Evolutionary conservation across 2,329 filamentous ascomycete genomes (phyloP).

Genomic region (Aspergillus piperis): DNA sequence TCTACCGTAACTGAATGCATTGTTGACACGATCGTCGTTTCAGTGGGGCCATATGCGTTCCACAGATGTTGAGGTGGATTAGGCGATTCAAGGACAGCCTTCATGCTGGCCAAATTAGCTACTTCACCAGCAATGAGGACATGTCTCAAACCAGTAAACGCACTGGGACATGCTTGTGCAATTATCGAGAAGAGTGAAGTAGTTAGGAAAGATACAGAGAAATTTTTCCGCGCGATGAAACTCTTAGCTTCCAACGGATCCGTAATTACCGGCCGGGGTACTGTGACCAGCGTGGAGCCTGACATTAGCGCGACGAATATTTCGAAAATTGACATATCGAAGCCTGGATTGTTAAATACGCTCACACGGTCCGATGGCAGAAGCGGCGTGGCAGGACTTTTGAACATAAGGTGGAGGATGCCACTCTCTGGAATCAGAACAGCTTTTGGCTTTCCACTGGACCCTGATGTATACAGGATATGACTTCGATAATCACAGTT

Average conservation of each 20-base stretch:
- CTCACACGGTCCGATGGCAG: constrained; percentile 16
- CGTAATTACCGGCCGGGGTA: constrained; percentile 8
- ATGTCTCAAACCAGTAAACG: constrained; percentile 10
- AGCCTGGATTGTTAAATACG: constrained; percentile 18
- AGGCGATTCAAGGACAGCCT: constrained; percentile 9
- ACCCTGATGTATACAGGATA: constrained; percentile 63
- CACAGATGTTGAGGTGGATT: constrained; percentile 16
- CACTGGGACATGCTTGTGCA: constrained; percentile 9
- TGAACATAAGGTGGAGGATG: constrained; percentile 13
- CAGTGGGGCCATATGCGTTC: constrained; percentile 22
- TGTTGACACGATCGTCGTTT: constrained; percentile 15
- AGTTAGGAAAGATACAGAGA: constrained; percentile 13
- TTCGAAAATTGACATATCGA: constrained; percentile 18
- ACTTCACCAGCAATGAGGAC: constrained; percentile 16
- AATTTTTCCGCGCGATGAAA: constrained; percentile 1
- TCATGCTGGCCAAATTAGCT: constrained; percentile 11
- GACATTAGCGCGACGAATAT: constrained; percentile 13
- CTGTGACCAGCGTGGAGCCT: constrained; percentile 15
- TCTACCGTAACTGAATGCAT: constrained; percentile 4
- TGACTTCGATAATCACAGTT: constrained; percentile 14
- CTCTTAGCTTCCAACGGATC: constrained; percentile 15
- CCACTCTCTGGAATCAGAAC: constrained; percentile 68
- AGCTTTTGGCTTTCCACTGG: constrained; percentile 73
- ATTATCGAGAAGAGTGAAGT: constrained; percentile 13
- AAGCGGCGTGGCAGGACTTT: constrained; percentile 8